Percentiles rank a stretch among this genome's conserved stretches.
These are phyloP conservation scores for Teunomyces lycoperdinae DNA, from an alignment of 805 yeast genomes.

Conservation along the genomic window DNA sequence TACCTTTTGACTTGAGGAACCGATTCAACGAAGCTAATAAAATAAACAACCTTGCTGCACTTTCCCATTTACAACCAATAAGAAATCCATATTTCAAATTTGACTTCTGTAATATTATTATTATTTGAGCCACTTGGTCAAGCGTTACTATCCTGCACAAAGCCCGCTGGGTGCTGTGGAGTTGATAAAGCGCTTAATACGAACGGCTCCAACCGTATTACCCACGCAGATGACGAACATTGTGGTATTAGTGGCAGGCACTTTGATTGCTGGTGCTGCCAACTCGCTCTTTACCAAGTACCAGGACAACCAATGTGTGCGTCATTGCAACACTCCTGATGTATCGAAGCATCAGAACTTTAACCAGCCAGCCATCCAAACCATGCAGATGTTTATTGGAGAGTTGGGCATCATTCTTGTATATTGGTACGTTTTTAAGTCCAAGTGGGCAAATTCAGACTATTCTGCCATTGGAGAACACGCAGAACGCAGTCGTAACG, in stretches of 20 bases:
- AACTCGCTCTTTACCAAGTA: constrained; percentile 73
- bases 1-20: too few species aligned
- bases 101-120: not conserved
- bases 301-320: constrained; percentile 74
- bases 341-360: constrained; percentile 44
- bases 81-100: not conserved
- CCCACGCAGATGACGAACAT: not conserved
- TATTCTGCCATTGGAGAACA: constrained; percentile 14
- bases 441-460: constrained; percentile 7
- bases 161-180: not conserved
- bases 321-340: constrained; percentile 48
- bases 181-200: not conserved
- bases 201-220: not conserved
- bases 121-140: not conserved
- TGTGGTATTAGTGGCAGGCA: constrained; percentile 38
- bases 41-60: not conserved
- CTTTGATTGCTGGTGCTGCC: constrained; percentile 65
- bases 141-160: not conserved
- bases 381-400: constrained; percentile 79
- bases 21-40: not conserved
- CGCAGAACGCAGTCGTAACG: constrained; percentile 10
- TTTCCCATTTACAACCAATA: not conserved
- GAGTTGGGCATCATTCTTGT: constrained; percentile 53
- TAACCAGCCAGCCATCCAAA: constrained; percentile 78
- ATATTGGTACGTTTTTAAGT: constrained; percentile 28